A percentile compares a stretch with the other conserved stretches of the same genome.
phyloP scores from a whole-genome alignment of 2,329 filamentous ascomycete genomes.

The Fusarium tricinctum region DNA sequence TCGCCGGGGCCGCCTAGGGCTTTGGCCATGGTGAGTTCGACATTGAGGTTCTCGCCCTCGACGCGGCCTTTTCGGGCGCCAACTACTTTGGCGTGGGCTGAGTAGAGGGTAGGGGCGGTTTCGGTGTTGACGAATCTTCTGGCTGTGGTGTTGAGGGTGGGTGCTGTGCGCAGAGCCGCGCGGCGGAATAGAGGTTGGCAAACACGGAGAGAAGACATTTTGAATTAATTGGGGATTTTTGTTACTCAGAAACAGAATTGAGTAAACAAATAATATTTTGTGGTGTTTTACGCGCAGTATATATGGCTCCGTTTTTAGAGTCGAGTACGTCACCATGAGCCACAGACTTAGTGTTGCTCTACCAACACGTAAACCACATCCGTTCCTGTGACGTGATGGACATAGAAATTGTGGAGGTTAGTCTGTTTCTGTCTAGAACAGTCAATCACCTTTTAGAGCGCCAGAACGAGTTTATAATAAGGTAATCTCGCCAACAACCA shows the following conservation, averaged over 20 bases:
- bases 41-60: conserved; percentile 31
- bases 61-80: conserved; percentile 28
- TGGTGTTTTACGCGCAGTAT: background rate
- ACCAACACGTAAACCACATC: conserved; percentile 2
- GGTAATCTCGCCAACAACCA: too few species aligned
- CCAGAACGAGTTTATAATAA: background rate
- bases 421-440: background rate
- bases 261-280: background rate
- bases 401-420: conserved; percentile 4
- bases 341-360: conserved; percentile 17
- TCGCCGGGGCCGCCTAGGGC: conserved; percentile 26
- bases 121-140: conserved; percentile 16
- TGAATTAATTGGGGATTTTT: background rate
- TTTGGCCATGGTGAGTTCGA: conserved; percentile 34
- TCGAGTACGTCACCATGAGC: conserved; percentile 35
- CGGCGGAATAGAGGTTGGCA: conserved; percentile 14
- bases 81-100: conserved; percentile 25
- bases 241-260: background rate
- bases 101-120: conserved; percentile 20
- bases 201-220: conserved; percentile 19
- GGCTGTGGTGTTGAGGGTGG: background rate
- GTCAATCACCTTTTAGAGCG: background rate
- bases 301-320: background rate
- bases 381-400: conserved; percentile 25
- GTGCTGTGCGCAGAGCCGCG: background rate